phyloP scores from a whole-genome alignment of 1,284 basidiomycete species.

The Cryptococcus hybrid region DNA sequence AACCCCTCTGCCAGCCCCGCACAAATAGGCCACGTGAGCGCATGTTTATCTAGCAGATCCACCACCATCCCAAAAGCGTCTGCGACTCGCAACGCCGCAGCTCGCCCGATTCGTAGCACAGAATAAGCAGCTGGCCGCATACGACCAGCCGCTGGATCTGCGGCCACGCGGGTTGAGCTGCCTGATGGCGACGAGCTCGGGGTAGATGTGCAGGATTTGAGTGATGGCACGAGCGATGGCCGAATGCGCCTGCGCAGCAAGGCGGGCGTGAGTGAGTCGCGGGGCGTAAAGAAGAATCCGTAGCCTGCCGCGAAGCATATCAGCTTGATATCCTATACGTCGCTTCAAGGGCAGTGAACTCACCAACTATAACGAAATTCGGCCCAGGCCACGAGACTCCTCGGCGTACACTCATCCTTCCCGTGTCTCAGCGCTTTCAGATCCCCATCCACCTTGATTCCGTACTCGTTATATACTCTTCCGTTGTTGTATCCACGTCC shows the following conservation, averaged over 20 bases:
- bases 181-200: constrained; percentile 11
- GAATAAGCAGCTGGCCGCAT: constrained; percentile 21
- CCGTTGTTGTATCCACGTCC: constrained; percentile 16
- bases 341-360: background rate
- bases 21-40: constrained; percentile 13
- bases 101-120: constrained; percentile 19
- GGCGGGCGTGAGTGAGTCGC: constrained; percentile 10
- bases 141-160: constrained; percentile 20
- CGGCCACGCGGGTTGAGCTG: constrained; percentile 22
- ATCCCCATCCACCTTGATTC: constrained; percentile 17
- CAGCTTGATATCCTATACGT: background rate
- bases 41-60: constrained; percentile 13
- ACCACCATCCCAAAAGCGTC: constrained; percentile 13
- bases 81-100: constrained; percentile 15
- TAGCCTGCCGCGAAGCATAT: constrained; percentile 10
- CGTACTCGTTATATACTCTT: constrained; percentile 14
- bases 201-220: constrained; percentile 21
- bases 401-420: background rate
- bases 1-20: constrained; percentile 11
- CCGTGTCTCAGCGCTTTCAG: constrained; percentile 15
- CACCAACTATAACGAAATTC: constrained; percentile 28
- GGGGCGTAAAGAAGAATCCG: constrained; percentile 21
- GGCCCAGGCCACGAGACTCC: constrained; percentile 14
- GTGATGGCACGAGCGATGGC: constrained; percentile 12
- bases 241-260: constrained; percentile 11